Percentiles rank a stretch among this genome's conserved stretches.
phyloP scores from a whole-genome alignment of 208 protist genomes.

The Crithidia expoeki region DNA sequence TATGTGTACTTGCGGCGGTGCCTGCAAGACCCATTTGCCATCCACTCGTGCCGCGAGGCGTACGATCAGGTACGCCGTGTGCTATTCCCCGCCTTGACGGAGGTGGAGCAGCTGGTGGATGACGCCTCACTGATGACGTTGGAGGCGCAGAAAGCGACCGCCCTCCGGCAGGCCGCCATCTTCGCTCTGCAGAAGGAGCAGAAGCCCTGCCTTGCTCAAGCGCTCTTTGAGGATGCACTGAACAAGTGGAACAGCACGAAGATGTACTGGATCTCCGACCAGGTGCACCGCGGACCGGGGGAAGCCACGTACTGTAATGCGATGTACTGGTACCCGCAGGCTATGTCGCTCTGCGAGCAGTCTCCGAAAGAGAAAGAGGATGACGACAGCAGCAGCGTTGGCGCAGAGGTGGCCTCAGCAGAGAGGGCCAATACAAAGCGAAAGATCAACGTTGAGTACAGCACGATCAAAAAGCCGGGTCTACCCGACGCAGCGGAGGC shows the following conservation, averaged over 20 bases:
- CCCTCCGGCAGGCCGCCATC: slow-evolving; percentile 36
- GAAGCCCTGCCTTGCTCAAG: slow-evolving; percentile 15
- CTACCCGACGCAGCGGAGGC: slow-evolving; percentile 13
- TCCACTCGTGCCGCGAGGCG: slow-evolving; percentile 28
- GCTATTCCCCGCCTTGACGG: slow-evolving; percentile 48
- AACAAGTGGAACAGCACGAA: slow-evolving; percentile 23
- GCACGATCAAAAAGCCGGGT: background rate
- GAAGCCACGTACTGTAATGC: slow-evolving; percentile 34
- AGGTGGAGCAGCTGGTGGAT: slow-evolving; percentile 41
- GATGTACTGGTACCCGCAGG: slow-evolving; percentile 29
- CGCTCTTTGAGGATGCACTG: slow-evolving; percentile 21
- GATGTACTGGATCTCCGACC: slow-evolving; percentile 34
- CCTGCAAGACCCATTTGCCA: slow-evolving; percentile 34
- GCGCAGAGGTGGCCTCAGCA: background rate
- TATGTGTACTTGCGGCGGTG: slow-evolving; percentile 46
- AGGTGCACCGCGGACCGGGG: slow-evolving; percentile 5
- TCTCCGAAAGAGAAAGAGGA: background rate
- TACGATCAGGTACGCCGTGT: slow-evolving; percentile 25
- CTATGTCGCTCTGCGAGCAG: slow-evolving; percentile 15
- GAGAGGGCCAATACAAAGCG: background rate
- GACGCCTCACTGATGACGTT: slow-evolving; percentile 25
- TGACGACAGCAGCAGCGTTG: background rate
- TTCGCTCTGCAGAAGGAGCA: slow-evolving; percentile 13
- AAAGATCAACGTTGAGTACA: background rate
- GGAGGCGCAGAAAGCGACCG: slow-evolving; percentile 32